Base-by-base conservation (phyloP, 345 rosid species). In the Corymbia maculata region DNA sequence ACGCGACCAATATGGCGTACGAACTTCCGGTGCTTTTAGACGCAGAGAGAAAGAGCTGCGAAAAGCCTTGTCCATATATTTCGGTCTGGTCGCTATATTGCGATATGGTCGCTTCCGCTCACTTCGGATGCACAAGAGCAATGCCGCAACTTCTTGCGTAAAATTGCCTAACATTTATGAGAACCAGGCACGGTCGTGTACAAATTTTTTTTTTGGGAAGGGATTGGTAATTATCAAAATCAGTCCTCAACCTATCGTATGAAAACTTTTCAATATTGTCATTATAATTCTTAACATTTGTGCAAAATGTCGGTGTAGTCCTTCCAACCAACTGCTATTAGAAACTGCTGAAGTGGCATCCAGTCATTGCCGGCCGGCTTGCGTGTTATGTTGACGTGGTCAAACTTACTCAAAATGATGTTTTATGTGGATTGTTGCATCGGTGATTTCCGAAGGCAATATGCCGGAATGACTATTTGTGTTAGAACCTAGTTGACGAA, bases 181-280 rank as follows among this genome's bases (percentile, higher is more conserved):
- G 32, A 28, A 61, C 9, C 8, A 61, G 36, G 16, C 13, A 61
- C 2, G 0, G 30, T 28, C 8, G 1, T 6, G 32, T 1, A 61
- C 36, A 61, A 61, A 13, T 28, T 61, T 4, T 36, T 36, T 36
- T 36, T 36, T 36, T 36, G 4, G 42, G 42, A 36, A 7, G 28
- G 4, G 36, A 8, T 36, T 4, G 70, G 28, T 61, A 0, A 61
- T 61, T 61, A 61, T 8, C 17, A 64, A 64, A 28, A 55, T 64
- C 2, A 1, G 0, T 64, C 70, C 0, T 64, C 13, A 64, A n/a
- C 1, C 4, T n/a, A 13, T 64, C 7, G 0, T 64, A 4, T 7
- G 13, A 3, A 64, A 64, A 64, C 2, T n/a, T 64, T n/a, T 64
- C 1, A 12, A 4, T 64, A 28, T 64, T 64, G 16, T 0, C 0